Conservation (phyloP, 176 grass and related monocot genomes). For the Echinochloa phyllopogon region DNA sequence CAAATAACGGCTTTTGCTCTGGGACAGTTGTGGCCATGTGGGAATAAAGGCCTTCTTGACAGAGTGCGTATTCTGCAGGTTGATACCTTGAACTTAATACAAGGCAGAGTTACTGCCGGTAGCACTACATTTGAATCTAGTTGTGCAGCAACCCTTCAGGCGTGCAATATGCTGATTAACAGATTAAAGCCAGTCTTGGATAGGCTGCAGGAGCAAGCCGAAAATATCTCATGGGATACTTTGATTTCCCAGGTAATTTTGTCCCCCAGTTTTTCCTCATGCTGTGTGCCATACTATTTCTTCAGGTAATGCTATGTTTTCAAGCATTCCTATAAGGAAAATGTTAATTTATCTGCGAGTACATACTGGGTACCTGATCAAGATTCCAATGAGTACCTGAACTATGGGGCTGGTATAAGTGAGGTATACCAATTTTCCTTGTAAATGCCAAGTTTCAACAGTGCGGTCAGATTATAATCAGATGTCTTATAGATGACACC, state of each 20-base stretch:
- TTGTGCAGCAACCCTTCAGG: conserved; percentile 66
- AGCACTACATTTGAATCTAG: conserved; percentile 77
- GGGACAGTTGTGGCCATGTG: conserved; percentile 57
- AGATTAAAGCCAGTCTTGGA: conserved; percentile 67
- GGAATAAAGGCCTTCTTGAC: conserved; percentile 57
- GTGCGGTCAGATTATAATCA: too few species aligned
- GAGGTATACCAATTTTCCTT: conserved; percentile 36
- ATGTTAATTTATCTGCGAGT: conserved; percentile 72
- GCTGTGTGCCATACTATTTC: neutral
- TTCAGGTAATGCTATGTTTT: neutral
- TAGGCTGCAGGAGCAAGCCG: conserved; percentile 42
- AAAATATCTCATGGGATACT: conserved; percentile 62
- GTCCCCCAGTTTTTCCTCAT: neutral
- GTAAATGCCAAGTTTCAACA: conserved; percentile 11
- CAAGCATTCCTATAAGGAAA: conserved; percentile 45
- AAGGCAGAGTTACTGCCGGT: conserved; percentile 65
- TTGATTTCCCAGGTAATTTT: conserved; percentile 63
- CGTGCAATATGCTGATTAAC: conserved; percentile 59
- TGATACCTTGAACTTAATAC: conserved; percentile 75
- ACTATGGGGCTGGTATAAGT: conserved; percentile 72
- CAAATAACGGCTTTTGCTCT: conserved; percentile 61
- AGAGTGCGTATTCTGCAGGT: conserved; percentile 70
- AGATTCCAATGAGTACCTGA: conserved; percentile 54
- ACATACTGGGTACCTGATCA: conserved; percentile 57
- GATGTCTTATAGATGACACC: too few species aligned